Conservation (phyloP, 2,329 filamentous ascomycete species). For the Helotiales sp. region DNA sequence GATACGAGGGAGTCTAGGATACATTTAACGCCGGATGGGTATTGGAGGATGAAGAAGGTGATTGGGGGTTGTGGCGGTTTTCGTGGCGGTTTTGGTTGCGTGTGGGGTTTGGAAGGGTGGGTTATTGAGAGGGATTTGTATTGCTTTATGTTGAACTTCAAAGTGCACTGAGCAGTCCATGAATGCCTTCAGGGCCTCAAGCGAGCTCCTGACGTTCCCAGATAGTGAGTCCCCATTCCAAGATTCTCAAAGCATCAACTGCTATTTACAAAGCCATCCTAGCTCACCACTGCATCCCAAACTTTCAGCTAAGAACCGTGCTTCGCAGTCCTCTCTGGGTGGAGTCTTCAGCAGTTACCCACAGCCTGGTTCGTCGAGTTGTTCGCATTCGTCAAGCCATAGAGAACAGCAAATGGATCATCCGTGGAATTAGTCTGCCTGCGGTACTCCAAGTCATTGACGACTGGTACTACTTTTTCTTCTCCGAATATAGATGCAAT, state of each 20-base stretch:
- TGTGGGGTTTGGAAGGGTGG: background rate
- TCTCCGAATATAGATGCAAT: slow-evolving; percentile 5
- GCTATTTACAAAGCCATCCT: background rate
- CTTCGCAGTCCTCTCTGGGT: too few species aligned
- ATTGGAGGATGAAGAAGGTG: background rate
- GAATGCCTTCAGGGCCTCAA: too few species aligned
- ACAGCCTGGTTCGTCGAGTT: slow-evolving; percentile 12
- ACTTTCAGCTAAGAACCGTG: too few species aligned
- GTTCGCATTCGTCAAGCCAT: slow-evolving; percentile 23
- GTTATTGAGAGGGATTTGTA: too few species aligned
- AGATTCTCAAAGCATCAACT: too few species aligned
- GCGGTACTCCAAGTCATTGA: slow-evolving; percentile 15
- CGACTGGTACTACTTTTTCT: slow-evolving; percentile 2
- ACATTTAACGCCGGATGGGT: background rate
- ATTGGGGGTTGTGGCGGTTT: background rate
- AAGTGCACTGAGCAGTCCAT: too few species aligned
- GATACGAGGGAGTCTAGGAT: background rate
- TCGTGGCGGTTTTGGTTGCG: background rate
- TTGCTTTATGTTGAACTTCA: slow-evolving; percentile 1
- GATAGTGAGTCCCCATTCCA: too few species aligned
- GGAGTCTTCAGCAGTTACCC: background rate
- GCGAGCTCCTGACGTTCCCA: too few species aligned
- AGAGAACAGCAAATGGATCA: slow-evolving; percentile 25
- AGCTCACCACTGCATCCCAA: background rate
- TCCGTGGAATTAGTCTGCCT: slow-evolving; percentile 13